Evolutionary conservation across 1,139 yeast genomes (phyloP), one percentile per base, ranked within the genome.

Genomic region (Nematodospora anomalae): DNA sequence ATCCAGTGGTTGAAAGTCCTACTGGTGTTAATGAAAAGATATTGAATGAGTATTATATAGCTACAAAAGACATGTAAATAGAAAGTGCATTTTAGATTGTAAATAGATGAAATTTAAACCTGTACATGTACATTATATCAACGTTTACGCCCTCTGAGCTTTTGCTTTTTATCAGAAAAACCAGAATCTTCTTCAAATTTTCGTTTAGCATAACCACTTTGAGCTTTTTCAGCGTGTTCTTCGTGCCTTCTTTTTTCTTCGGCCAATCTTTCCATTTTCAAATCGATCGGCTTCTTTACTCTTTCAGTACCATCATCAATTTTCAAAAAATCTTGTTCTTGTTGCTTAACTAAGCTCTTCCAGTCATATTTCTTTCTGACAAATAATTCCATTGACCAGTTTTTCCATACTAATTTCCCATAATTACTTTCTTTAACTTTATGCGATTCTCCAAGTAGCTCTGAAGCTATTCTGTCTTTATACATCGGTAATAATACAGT

Each of bases 371-470:
- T 79, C 60, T 82, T 82, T 56, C 96, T 74, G 9, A 68, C 58
- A 52, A 80, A 87, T 49, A 80, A 62, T 54, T 88, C 96, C 82
- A 89, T 76, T 22, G 76, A 64, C 97, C 97, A 92, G 58, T 90
- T 92, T 55, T 85, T 86, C 97, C 97, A 92, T 2, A 92, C 97
- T 49, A 81, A 74, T 55, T 84, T 79, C 30, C 98, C 98, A 53
- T 92, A 92, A 16, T 71, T 76, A 55, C 95, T 84, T 45, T 83
- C 87, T 62, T 92, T 89, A 27, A 92, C 84, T 46, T 75, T 73
- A 22, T 77, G 81, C 23, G 82, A 75, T 31, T 80, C 76, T n/a
- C 67, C 69, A 23, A 69, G 55, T 42, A 92, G 66, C 42, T 82
- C 84, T 13, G 75, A 73, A 1, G 95, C 97, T 45, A 92, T 73